These are phyloP conservation scores for Phytopythium cucurbitacearum DNA, from an alignment of 352 stramenopile species.

Conservation along the genomic window DNA sequence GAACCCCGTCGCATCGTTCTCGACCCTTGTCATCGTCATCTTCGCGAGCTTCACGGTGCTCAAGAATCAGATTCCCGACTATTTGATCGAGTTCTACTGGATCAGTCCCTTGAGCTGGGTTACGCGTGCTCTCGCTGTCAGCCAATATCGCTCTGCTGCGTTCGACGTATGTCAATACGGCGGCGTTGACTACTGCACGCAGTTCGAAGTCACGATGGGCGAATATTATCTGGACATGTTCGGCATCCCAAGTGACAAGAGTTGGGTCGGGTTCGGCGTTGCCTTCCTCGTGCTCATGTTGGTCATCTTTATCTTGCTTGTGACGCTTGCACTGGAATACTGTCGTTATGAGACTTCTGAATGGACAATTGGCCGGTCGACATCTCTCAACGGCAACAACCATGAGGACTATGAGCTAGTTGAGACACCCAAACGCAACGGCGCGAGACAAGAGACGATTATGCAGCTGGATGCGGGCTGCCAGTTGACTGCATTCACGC, in stretches of 20 bases:
- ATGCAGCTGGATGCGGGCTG: no score
- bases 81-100: conserved; percentile 50
- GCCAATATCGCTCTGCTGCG: conserved; percentile 27
- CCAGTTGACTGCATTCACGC: conserved; percentile 3
- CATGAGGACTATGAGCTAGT: conserved; percentile 7
- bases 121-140: conserved; percentile 27
- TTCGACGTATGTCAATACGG: conserved; percentile 25
- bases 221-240: conserved; percentile 29
- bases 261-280: conserved; percentile 31
- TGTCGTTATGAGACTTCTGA: conserved; percentile 8
- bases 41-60: no score
- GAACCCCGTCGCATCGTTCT: no score
- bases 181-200: conserved; percentile 26
- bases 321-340: conserved; percentile 19
- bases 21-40: no score
- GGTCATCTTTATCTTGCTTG: conserved; percentile 25
- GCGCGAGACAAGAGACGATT: no score
- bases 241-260: conserved; percentile 23
- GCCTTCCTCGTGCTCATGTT: conserved; percentile 23
- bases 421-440: conserved; percentile 7
- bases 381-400: conserved; percentile 4
- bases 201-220: conserved; percentile 17
- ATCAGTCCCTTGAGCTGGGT: conserved; percentile 52
- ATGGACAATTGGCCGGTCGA: conserved; percentile 2
- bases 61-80: conserved; percentile 33